phyloP scores from a whole-genome alignment of 2,329 filamentous ascomycete genomes.

The Emydomyces testavorans region DNA sequence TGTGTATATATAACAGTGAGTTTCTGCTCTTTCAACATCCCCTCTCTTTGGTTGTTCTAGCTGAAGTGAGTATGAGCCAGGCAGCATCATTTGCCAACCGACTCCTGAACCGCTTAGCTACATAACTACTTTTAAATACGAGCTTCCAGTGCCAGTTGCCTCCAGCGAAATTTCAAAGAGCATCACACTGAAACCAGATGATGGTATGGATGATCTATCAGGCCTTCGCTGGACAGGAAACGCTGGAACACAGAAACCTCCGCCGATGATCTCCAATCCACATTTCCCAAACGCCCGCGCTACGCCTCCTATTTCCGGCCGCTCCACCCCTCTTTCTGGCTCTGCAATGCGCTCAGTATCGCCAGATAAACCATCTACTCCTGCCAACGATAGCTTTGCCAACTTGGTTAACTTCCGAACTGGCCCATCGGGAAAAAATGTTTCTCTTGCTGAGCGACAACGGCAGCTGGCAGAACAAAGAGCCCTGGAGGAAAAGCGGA shows the following conservation, averaged over 20 bases:
- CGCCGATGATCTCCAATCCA: conserved; percentile 27
- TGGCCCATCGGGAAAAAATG: conserved; percentile 47
- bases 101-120: too few relatives aligned
- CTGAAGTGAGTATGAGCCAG: too few relatives aligned
- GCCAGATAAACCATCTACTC: conserved; percentile 32
- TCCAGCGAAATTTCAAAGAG: background rate
- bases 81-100: too few relatives aligned
- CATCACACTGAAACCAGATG: too few relatives aligned
- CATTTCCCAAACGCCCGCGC: conserved; percentile 29
- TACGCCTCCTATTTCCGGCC: conserved; percentile 32
- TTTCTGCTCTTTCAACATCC: too few relatives aligned
- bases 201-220: conserved; percentile 39
- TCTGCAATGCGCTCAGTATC: conserved; percentile 25
- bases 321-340: conserved; percentile 33
- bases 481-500: conserved; percentile 61
- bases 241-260: conserved; percentile 26
- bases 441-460: conserved; percentile 56
- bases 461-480: conserved; percentile 65
- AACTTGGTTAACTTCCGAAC: conserved; percentile 52
- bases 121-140: too few relatives aligned
- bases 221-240: conserved; percentile 37
- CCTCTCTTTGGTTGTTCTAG: too few relatives aligned
- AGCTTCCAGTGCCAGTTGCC: background rate
- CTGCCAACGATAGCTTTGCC: conserved; percentile 45
- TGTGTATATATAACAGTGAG: too few relatives aligned